Evolutionary conservation across 441 rosid species (phyloP).

Genomic region (Adansonia rubrostipa): DNA sequence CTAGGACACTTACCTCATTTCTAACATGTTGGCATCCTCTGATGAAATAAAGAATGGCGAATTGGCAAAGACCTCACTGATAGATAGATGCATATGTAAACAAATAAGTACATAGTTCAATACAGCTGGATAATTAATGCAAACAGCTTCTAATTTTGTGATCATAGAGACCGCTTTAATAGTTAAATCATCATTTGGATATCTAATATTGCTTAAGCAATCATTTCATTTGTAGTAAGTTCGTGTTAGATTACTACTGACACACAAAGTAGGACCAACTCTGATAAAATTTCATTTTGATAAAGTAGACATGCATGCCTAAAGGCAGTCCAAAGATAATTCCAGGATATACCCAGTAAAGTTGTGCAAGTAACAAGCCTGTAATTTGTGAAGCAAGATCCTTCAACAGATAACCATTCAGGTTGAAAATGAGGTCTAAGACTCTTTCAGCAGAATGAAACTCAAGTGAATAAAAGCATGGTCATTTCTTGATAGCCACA

Average conservation of each 20-base stretch:
- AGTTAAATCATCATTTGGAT: conserved; percentile 5
- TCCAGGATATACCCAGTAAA: not conserved
- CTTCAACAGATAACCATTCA: conserved; percentile 10
- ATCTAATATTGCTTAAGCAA: conserved; percentile 8
- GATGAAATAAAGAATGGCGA: conserved; percentile 95
- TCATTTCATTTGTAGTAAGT: conserved; percentile 1
- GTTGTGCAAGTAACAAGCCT: conserved; percentile 15
- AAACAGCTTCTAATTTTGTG: not conserved
- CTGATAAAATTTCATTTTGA: not conserved
- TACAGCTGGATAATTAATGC: conserved; percentile 20
- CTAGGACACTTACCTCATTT: conserved; percentile 56
- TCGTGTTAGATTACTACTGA: not conserved
- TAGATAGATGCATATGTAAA: conserved; percentile 24
- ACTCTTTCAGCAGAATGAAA: not conserved
- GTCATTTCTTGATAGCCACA: conserved; percentile 16
- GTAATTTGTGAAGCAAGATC: not conserved
- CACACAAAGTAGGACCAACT: not conserved
- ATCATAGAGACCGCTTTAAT: not conserved
- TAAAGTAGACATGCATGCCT: not conserved
- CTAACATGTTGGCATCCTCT: conserved; percentile 70
- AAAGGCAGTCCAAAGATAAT: not conserved
- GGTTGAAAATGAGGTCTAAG: not conserved
- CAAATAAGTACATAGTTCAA: not conserved
- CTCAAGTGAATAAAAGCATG: not conserved
- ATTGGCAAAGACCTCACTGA: conserved; percentile 86